A percentile compares a stretch with the other conserved stretches of the same genome.
These are phyloP conservation scores for Gentiana straminea DNA, from an alignment of 257 asterid genomes.

Conservation along the genomic window DNA sequence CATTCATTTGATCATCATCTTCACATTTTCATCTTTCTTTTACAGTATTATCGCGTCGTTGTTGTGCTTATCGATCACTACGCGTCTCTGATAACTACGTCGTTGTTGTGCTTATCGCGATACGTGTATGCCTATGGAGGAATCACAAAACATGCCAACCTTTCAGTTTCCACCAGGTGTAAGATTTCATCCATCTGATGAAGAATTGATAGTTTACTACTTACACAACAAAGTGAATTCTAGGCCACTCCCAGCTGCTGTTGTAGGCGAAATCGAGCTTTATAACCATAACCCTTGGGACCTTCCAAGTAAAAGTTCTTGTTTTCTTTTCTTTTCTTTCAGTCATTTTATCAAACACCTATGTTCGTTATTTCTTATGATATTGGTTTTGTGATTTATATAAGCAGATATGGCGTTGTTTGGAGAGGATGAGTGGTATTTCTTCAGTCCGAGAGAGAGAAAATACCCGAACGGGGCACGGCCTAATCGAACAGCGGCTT, in stretches of 20 bases:
- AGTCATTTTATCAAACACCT: not conserved
- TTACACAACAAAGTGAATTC: constrained; percentile 40
- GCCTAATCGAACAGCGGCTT: constrained; percentile 44
- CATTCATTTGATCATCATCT: too few relatives aligned
- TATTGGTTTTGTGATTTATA: not conserved
- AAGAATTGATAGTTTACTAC: constrained; percentile 43
- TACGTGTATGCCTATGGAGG: too few relatives aligned
- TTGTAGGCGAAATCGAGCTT: constrained; percentile 48
- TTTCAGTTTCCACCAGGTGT: constrained; percentile 51
- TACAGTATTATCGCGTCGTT: too few relatives aligned
- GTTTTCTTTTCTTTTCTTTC: not conserved
- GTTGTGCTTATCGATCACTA: too few relatives aligned
- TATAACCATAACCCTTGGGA: constrained; percentile 60
- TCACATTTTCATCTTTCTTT: too few relatives aligned
- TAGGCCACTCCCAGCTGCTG: constrained; percentile 33
- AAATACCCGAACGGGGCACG: constrained; percentile 61
- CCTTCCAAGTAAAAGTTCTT: constrained; percentile 33
- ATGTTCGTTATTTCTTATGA: not conserved
- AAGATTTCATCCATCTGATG: constrained; percentile 58
- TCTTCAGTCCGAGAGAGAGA: constrained; percentile 57
- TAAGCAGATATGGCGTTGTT: constrained; percentile 33
- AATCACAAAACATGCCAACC: constrained; percentile 5
- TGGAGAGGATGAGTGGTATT: constrained; percentile 57
- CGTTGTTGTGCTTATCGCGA: too few relatives aligned
- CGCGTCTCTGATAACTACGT: too few relatives aligned